Conservation (phyloP, 2,329 filamentous ascomycete genomes). For the Sporothrix dimorphospora region DNA sequence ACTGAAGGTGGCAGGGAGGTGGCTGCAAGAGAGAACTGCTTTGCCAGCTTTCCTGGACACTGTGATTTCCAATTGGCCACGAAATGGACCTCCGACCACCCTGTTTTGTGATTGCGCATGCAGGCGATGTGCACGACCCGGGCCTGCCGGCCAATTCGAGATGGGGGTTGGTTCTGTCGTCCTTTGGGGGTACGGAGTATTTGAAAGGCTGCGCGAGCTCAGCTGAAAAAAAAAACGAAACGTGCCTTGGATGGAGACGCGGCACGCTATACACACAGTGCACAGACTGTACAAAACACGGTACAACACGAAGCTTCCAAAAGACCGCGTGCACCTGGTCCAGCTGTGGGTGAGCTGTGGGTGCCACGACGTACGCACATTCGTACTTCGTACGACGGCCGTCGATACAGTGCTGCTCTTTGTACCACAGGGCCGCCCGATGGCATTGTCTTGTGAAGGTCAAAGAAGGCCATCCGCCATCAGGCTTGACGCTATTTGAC, state of each 20-base stretch:
- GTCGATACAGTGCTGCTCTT: not conserved
- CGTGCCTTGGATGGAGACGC: slow-evolving; percentile 14
- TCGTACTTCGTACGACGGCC: slow-evolving; percentile 14
- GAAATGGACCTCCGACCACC: slow-evolving; percentile 19
- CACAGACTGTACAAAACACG: not conserved
- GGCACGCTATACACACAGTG: slow-evolving; percentile 19
- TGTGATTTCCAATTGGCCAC: slow-evolving; percentile 7
- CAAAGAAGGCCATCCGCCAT: not conserved
- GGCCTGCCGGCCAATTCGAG: slow-evolving; percentile 18
- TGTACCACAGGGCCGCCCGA: not conserved
- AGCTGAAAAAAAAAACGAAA: slow-evolving; percentile 29
- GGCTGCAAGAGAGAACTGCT: not conserved
- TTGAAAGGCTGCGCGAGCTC: slow-evolving; percentile 27
- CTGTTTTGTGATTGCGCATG: slow-evolving; percentile 26
- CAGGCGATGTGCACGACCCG: slow-evolving; percentile 17
- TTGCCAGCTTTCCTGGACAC: not conserved
- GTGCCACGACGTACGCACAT: not conserved
- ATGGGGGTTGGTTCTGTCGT: slow-evolving; percentile 4
- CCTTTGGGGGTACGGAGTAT: not conserved
- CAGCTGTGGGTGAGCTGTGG: not conserved
- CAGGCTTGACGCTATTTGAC: too few species aligned
- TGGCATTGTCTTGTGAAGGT: not conserved
- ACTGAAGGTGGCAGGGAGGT: slow-evolving; percentile 11
- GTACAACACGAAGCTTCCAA: slow-evolving; percentile 1
- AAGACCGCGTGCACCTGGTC: too few species aligned